Evolutionary conservation across 495 filamentous ascomycete species (phyloP).

Genomic region (Neurospora tetrasperma): DNA sequence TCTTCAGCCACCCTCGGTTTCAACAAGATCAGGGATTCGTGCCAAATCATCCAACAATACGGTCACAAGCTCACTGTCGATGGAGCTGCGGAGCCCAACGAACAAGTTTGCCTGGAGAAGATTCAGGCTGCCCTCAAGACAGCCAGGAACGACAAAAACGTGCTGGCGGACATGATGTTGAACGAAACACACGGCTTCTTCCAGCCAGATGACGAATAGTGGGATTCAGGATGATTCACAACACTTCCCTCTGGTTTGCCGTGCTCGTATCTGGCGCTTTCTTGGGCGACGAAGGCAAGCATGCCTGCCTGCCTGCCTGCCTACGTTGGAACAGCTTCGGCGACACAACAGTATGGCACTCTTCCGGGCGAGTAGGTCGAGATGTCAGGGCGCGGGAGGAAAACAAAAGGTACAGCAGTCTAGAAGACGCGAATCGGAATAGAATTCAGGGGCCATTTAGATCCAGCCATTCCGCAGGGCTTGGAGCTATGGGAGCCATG

Average conservation of each 20-base stretch:
- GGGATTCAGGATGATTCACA: not conserved
- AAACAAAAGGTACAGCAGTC: not conserved
- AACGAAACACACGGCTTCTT: constrained; percentile 14
- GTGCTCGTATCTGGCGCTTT: not conserved
- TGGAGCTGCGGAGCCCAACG: constrained; percentile 55
- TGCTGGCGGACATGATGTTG: constrained; percentile 60
- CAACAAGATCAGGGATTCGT: constrained; percentile 82
- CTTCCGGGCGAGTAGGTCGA: not conserved
- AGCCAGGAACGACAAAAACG: constrained; percentile 67
- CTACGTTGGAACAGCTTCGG: not conserved
- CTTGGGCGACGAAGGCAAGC: not conserved
- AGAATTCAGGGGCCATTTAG: not conserved
- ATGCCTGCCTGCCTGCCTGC: not conserved
- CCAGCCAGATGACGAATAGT: not conserved
- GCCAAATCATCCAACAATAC: constrained; percentile 93
- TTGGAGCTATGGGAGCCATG: not conserved
- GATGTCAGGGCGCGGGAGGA: not conserved
- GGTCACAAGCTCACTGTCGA: constrained; percentile 70
- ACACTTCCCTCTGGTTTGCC: not conserved
- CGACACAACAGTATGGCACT: not conserved
- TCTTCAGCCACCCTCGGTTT: constrained; percentile 95
- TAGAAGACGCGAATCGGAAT: not conserved
- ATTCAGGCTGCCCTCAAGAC: constrained; percentile 59
- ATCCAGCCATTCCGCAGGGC: not conserved
- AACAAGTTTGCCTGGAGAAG: constrained; percentile 51